These are phyloP conservation scores for Coprinellus micaceus DNA, from an alignment of 768 basidiomycete genomes.

Conservation along the genomic window DNA sequence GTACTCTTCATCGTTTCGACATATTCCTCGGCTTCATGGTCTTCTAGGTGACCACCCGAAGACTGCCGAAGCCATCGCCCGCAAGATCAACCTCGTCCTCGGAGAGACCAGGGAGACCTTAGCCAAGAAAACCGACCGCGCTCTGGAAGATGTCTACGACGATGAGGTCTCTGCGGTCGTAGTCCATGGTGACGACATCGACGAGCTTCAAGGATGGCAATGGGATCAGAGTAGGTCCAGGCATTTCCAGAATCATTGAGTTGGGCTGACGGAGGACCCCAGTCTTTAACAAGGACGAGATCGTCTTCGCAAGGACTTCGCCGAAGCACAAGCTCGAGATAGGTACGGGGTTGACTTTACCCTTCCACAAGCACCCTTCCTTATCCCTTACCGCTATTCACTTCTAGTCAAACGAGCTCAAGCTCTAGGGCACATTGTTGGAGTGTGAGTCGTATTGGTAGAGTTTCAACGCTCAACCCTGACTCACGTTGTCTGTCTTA, in stretches of 20 bases:
- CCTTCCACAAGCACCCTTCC: not conserved
- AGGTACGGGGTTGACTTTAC: constrained; percentile 43
- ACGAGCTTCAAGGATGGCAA: constrained; percentile 64
- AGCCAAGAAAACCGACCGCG: constrained; percentile 50
- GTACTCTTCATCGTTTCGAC: constrained; percentile 7
- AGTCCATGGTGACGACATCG: constrained; percentile 67
- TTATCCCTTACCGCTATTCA: constrained; percentile 1
- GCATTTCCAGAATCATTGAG: not conserved
- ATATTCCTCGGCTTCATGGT: not conserved
- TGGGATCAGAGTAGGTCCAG: constrained; percentile 62
- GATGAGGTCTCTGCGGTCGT: constrained; percentile 66
- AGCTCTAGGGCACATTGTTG: constrained; percentile 67
- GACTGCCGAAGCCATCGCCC: constrained; percentile 70
- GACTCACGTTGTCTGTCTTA: constrained; percentile 7
- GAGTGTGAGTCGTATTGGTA: constrained; percentile 48
- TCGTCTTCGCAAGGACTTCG: constrained; percentile 69
- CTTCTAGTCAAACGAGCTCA: constrained; percentile 63
- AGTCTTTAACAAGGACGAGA: constrained; percentile 68
- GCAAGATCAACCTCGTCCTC: constrained; percentile 67
- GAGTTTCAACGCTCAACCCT: no score
- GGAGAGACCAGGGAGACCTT: constrained; percentile 64
- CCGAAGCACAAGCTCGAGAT: constrained; percentile 74
- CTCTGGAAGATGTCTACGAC: constrained; percentile 58
- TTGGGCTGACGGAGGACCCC: not conserved
- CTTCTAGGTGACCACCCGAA: constrained; percentile 61